Percentiles rank a stretch among this genome's conserved stretches.
phyloP scores from a whole-genome alignment of 805 yeast species.

The Myxozyma monticola region DNA sequence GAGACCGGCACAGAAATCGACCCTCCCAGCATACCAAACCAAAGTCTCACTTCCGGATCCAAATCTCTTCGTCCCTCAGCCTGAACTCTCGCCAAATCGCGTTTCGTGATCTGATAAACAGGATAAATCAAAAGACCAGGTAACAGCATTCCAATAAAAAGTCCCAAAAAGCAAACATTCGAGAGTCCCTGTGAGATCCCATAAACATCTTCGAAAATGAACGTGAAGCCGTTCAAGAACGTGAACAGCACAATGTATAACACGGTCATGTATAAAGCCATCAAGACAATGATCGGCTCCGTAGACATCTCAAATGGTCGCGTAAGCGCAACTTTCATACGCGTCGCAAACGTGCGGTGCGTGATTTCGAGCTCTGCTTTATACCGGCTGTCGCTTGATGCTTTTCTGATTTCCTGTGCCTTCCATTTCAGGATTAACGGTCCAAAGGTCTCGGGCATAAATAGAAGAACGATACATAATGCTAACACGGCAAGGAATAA shows the following conservation, averaged over 20 bases:
- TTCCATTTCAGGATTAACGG: constrained; percentile 72
- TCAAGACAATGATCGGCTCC: constrained; percentile 57
- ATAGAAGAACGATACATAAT: constrained; percentile 37
- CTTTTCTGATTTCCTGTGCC: constrained; percentile 59
- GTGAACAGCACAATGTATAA: constrained; percentile 58
- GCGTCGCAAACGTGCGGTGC: constrained; percentile 42
- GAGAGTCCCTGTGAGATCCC: constrained; percentile 39
- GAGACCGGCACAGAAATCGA: constrained; percentile 49
- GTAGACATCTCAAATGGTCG: constrained; percentile 53
- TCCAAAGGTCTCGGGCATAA: constrained; percentile 85
- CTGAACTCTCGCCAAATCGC: constrained; percentile 6
- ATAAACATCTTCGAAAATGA: constrained; percentile 52
- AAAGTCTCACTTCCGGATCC: constrained; percentile 53
- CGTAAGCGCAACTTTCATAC: constrained; percentile 50
- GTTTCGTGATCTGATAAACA: constrained; percentile 14
- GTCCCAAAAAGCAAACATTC: constrained; percentile 16
- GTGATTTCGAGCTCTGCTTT: constrained; percentile 46
- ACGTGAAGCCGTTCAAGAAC: constrained; percentile 61
- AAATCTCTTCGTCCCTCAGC: constrained; percentile 15
- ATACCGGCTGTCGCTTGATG: constrained; percentile 43
- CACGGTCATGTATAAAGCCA: constrained; percentile 59
- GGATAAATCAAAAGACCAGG: constrained; percentile 16
- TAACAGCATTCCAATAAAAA: constrained; percentile 18
- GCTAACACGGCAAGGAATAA: constrained; percentile 58
- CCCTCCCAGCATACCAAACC: constrained; percentile 53